Base-by-base conservation (phyloP, 2,329 filamentous ascomycete genomes). In the Cladosporium sp. region DNA sequence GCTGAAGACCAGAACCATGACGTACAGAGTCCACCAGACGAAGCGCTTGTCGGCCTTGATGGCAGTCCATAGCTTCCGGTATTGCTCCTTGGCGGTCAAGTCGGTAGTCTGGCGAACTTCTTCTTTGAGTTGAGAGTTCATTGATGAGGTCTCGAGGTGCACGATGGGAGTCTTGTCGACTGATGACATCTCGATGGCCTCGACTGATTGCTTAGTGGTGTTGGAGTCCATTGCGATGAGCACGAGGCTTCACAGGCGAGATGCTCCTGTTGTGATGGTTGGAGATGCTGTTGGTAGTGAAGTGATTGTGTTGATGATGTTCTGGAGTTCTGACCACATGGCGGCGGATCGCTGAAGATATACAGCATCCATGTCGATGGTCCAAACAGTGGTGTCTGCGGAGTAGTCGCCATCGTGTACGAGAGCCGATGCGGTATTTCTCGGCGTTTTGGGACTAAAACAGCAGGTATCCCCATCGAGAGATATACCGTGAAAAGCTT, bases 1-100 rank as follows among this genome's bases (percentile, higher is more conserved):
- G 36, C 72, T 72, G 28, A 78, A 76, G 65, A 77, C 75, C 11
- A 79, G 70, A 5, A 72, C 63, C 70, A 71, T 70, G 23, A 67
- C 68, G 49, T 71, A 72, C 14, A 71, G 34, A 0, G 70, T 69
- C 69, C 67, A 72, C 63, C 66, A 70, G 36, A 65, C 65, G 60
- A 70, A 71, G 36, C 69, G 69, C 34, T 63, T 70, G 58, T 72
- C 69, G 6, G 70, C 70, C 66, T 71, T 70, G 65, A 72, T 70
- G 64, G 70, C 70, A 23, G 67, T 62, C 59, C 70, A 69, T n/a
- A 72, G 65, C 65, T 71, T 68, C 30, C 66, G 64, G 58, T 70
- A 72, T 56, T 72, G 70, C 46, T 70, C 65, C 51, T 72, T 71
- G 5, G 68, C 68, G 36, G 70, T 67, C 32, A 72, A 39, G 39